A percentile compares a stretch with the other conserved stretches of the same genome.
Conservation (phyloP, 108 stramenopile genomes). For the Fragilaria radians region DNA sequence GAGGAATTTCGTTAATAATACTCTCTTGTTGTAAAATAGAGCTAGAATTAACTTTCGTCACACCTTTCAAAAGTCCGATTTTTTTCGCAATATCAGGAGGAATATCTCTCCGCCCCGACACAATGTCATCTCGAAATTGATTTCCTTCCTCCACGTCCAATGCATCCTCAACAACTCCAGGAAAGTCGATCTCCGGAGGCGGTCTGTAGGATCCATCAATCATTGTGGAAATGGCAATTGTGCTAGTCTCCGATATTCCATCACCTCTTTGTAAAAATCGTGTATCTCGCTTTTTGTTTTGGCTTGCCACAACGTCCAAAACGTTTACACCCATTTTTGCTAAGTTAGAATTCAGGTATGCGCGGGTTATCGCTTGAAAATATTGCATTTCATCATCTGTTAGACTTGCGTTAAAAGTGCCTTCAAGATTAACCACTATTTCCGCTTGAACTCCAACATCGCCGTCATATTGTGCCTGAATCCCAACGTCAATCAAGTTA, state of each 20-base stretch:
- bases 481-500: background rate
- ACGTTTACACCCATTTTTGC: slow-evolving; percentile 1
- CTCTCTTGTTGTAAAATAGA: background rate
- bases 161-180: slow-evolving; percentile 2
- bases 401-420: background rate
- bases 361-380: slow-evolving; percentile 2
- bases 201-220: slow-evolving; percentile 3
- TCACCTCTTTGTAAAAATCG: background rate
- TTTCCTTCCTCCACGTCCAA: slow-evolving; percentile 1
- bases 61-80: background rate
- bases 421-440: slow-evolving; percentile 2
- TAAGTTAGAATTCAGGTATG: background rate
- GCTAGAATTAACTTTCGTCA: background rate
- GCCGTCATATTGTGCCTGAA: background rate
- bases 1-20: background rate
- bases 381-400: slow-evolving; percentile 6
- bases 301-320: background rate
- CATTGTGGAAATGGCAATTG: slow-evolving; percentile 1
- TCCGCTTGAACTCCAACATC: background rate
- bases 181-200: slow-evolving; percentile 7
- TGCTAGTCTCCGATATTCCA: background rate
- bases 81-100: background rate
- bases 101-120: background rate
- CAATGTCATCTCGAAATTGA: background rate
- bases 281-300: background rate